A percentile compares a stretch with the other conserved stretches of the same genome.
phyloP scores from a whole-genome alignment of 345 rosid species.

The Rhodomyrtus tomentosa region DNA sequence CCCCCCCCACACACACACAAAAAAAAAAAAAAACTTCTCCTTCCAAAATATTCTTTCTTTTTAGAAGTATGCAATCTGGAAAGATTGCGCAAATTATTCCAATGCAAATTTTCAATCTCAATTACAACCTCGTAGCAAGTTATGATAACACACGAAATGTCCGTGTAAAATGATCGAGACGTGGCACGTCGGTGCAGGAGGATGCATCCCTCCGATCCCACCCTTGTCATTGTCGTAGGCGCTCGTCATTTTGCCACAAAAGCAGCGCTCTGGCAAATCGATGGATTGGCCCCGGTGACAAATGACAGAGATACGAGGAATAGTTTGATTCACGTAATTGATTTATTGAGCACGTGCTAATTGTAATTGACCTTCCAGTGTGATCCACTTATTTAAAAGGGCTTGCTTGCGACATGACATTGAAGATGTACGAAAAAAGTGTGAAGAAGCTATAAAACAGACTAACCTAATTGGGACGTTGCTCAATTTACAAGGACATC shows the following conservation, averaged over 20 bases:
- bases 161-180: accelerated
- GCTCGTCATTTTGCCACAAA: neutral
- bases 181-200: accelerated
- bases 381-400: neutral
- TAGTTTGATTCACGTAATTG: neutral
- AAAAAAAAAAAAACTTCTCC: too few relatives aligned
- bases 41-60: too few relatives aligned
- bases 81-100: neutral
- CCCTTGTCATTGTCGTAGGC: too few relatives aligned
- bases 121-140: neutral
- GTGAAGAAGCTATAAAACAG: neutral
- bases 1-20: too few relatives aligned
- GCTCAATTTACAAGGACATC: neutral
- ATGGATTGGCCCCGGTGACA: neutral
- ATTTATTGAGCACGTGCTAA: neutral
- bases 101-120: neutral
- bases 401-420: neutral
- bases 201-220: neutral
- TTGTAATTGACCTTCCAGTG: neutral
- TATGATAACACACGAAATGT: neutral
- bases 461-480: neutral
- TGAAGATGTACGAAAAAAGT: neutral
- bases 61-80: neutral
- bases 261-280: accelerated
- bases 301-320: accelerated